phyloP scores from a whole-genome alignment of 768 basidiomycete genomes.

The Sarcodon aspratus region DNA sequence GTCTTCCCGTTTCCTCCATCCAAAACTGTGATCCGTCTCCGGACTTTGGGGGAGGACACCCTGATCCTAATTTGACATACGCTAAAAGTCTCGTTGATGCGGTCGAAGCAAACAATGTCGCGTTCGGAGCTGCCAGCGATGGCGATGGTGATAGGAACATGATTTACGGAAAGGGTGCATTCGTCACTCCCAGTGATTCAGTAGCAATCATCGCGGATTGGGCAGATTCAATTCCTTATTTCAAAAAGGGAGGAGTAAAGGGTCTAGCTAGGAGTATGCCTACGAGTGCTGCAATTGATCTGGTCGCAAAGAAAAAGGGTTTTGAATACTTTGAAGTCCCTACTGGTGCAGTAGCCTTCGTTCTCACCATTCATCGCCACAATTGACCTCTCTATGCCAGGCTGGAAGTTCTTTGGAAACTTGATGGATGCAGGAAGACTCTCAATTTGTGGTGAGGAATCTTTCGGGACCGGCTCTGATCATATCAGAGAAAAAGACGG shows the following conservation, averaged over 20 bases:
- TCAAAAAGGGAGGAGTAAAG: conserved; percentile 84
- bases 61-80: conserved; percentile 97
- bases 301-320: conserved; percentile 89
- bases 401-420: conserved; percentile 99
- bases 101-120: conserved; percentile 78
- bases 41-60: conserved; percentile 96
- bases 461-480: conserved; percentile 99
- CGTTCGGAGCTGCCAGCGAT: conserved; percentile 93
- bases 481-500: conserved; percentile 99
- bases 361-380: background rate
- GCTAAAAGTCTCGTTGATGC: conserved; percentile 88
- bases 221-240: conserved; percentile 84
- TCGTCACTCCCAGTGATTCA: conserved; percentile 95
- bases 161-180: conserved; percentile 98
- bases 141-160: conserved; percentile 99
- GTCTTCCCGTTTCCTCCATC: conserved; percentile 65
- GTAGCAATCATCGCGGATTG: conserved; percentile 99
- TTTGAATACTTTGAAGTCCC: conserved; percentile 94
- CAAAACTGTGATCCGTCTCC: conserved; percentile 90
- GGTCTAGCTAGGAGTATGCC: conserved; percentile 97
- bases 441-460: conserved; percentile 98
- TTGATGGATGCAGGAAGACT: conserved; percentile 97
- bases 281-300: conserved; percentile 91
- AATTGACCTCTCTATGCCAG: conserved; percentile 25
- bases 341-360: conserved; percentile 43